Percentiles rank a stretch among this genome's conserved stretches.
Conservation (phyloP, 2,329 filamentous ascomycete genomes). For the Scedosporium boydii region DNA sequence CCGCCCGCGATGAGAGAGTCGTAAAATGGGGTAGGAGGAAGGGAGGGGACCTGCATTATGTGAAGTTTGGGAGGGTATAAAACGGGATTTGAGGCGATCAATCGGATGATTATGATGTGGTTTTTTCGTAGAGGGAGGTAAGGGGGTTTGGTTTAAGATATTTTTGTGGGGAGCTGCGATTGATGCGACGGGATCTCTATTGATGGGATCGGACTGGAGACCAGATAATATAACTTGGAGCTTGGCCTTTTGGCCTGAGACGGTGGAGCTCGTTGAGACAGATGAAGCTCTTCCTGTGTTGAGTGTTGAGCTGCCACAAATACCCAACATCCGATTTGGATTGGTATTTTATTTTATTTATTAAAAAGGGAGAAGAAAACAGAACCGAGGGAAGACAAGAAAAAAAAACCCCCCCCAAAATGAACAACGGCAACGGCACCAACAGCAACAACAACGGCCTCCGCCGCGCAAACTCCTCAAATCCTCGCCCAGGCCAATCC, state of each 20-base stretch:
- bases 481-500: slow-evolving; percentile 5
- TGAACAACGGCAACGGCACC: not conserved
- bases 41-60: not conserved
- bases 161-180: not conserved
- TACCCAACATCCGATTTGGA: too few species aligned
- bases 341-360: too few species aligned
- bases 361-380: not conserved
- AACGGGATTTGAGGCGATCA: not conserved
- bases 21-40: not conserved
- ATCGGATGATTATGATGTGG: not conserved
- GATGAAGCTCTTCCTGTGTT: too few species aligned
- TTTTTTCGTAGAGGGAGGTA: not conserved
- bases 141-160: not conserved
- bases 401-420: not conserved
- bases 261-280: too few species aligned
- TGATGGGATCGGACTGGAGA: too few species aligned
- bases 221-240: too few species aligned
- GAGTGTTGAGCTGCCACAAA: too few species aligned
- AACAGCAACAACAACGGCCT: not conserved
- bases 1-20: too few species aligned
- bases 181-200: not conserved
- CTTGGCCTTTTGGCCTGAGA: too few species aligned
- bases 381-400: not conserved
- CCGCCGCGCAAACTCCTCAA: slow-evolving; percentile 2
- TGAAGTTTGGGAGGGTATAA: not conserved